Evolutionary conservation across 352 stramenopile species (phyloP), one percentile per base, ranked within the genome.

Genomic region (Aphanomyces euteiches): DNA sequence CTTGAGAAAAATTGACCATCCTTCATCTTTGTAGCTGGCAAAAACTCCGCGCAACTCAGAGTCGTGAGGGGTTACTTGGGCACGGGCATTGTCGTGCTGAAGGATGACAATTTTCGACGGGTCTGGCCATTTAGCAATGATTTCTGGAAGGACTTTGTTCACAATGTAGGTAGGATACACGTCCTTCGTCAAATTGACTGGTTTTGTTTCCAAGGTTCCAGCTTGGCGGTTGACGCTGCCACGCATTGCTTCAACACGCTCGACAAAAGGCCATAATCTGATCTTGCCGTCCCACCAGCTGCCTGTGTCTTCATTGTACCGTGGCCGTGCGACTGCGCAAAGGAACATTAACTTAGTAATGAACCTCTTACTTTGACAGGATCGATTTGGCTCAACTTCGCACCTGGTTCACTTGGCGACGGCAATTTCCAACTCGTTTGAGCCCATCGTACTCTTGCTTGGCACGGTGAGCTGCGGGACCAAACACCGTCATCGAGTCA

Each of bases 341-440:
- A 58, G 50, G 3, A 58, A 58, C 15, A 58, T 58, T 37, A 84
- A 69, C 41, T 75, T 77, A 10, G 66, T 74, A 43, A 69, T 60
- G 37, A 67, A 69, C 12, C 71, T 43, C 64, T 69, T 69, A 59
- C 50, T 75, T 4, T 48, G 43, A 8, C 38, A 57, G 39, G n/a
- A 57, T 28, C 64, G 63, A 40, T 56, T 37, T 5, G 71, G 71
- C 15, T 34, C 1, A 4, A 8, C 15, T 41, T 75, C 65, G n/a
- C n/a, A n/a, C n/a, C n/a, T n/a, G n/a, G n/a, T n/a, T n/a, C n/a
- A n/a, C n/a, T n/a, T n/a, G n/a, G n/a, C n/a, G n/a, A n/a, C n/a
- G n/a, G n/a, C n/a, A n/a, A n/a, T n/a, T n/a, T n/a, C n/a, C n/a
- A n/a, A n/a, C n/a, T n/a, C n/a, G n/a, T n/a, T n/a, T n/a, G n/a